A percentile compares a stretch with the other conserved stretches of the same genome.
These are phyloP conservation scores for Syncephalastrum sp. DNA, from an alignment of 371 early-diverging fungal genomes.

Conservation along the genomic window DNA sequence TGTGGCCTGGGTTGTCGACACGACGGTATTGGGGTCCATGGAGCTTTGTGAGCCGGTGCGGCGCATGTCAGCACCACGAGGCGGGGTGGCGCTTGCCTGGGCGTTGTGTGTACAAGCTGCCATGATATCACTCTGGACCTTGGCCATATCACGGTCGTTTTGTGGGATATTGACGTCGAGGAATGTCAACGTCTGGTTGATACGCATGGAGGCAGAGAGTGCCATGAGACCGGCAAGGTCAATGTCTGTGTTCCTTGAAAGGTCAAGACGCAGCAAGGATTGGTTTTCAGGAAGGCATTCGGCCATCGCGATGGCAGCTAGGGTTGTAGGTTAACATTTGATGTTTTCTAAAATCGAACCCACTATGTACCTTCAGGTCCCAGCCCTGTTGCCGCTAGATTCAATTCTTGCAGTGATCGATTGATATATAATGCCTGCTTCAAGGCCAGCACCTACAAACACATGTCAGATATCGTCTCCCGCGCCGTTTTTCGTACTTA, in stretches of 20 bases:
- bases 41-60: constrained; percentile 24
- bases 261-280: constrained; percentile 64
- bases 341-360: neutral
- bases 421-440: constrained; percentile 66
- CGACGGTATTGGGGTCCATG: constrained; percentile 22
- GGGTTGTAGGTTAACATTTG: neutral
- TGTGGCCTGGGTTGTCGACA: constrained; percentile 42
- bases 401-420: constrained; percentile 56
- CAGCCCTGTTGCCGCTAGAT: constrained; percentile 64
- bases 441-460: constrained; percentile 48
- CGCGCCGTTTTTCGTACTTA: constrained; percentile 18
- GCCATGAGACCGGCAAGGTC: constrained; percentile 81
- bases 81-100: constrained; percentile 26
- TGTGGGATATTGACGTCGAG: constrained; percentile 73
- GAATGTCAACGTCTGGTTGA: constrained; percentile 68
- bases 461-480: neutral
- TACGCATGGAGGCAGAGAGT: constrained; percentile 67
- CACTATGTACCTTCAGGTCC: constrained; percentile 52
- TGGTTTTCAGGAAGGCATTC: constrained; percentile 79
- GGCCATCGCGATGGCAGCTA: constrained; percentile 73
- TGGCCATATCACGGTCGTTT: constrained; percentile 66
- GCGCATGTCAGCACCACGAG: constrained; percentile 19
- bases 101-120: constrained; percentile 69
- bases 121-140: constrained; percentile 67
- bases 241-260: constrained; percentile 71